phyloP scores from a whole-genome alignment of 169 alveolate species.

The Fabrea salina region DNA sequence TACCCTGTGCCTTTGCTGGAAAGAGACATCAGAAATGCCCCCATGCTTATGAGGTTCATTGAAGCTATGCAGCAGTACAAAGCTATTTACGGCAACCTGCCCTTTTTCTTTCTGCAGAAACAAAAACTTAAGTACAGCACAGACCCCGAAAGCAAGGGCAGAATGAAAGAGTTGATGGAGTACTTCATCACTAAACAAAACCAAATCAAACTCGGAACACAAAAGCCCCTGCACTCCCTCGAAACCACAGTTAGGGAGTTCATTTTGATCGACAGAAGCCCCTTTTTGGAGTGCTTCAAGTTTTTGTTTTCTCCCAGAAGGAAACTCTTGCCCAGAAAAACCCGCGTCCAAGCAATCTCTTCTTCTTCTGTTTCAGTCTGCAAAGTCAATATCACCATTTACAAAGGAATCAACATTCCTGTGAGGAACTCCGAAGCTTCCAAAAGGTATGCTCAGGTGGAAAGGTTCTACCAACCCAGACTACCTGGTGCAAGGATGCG shows the following conservation, averaged over 20 bases:
- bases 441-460: neutral
- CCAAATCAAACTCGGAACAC: neutral
- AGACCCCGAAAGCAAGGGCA: neutral
- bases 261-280: neutral
- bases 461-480: neutral
- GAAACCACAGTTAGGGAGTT: neutral
- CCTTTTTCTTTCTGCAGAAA: neutral
- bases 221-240: neutral
- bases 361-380: neutral
- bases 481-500: neutral
- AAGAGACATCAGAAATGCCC: neutral
- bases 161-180: neutral
- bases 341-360: neutral
- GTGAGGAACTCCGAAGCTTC: neutral
- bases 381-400: conserved; percentile 4
- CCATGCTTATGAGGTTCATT: neutral
- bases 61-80: neutral
- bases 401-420: conserved; percentile 26
- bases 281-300: conserved; percentile 3
- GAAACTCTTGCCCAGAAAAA: conserved; percentile 19
- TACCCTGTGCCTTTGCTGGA: conserved; percentile 25
- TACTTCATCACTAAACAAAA: conserved; percentile 8
- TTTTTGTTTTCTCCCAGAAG: conserved; percentile 25
- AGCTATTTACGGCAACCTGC: neutral
- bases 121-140: neutral